Base-by-base conservation (phyloP, 371 early-diverging fungal species). In the Lichtheimia ornata region DNA sequence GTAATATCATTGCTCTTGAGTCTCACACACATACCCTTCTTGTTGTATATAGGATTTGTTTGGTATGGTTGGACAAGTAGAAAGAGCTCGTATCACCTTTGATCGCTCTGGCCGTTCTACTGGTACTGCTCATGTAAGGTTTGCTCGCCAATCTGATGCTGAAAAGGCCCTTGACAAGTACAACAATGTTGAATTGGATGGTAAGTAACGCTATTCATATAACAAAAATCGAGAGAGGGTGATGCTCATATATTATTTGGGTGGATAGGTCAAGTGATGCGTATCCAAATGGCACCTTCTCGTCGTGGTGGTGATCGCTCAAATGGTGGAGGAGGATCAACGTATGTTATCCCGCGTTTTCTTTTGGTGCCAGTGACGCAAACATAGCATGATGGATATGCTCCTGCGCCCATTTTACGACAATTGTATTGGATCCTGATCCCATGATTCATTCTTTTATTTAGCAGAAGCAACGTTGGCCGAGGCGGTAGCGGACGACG, bases 51-150 rank as follows among this genome's bases (percentile, higher is more conserved):
- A 68, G 66, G 77, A 80, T 44, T 59, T 80, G 15, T 80, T 80
- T 45, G 61, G 63, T 30, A 67, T 71, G 40, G 73, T 80, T n/a
- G 77, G 73, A 11, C 64, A 66, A 27, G 72, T 75, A 1, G 56
- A 65, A 43, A 73, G 61, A 17, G 67, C 74, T 5, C 56, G 63
- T n/a, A 58, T 77, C 14, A 50, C 56, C 2, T 77, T 71, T 63
- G 81, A 81, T 66, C 62, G 58, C 3, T 73, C 77, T 2, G 81
- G 81, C 20, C 68, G 81, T 13, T 81, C 81, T 2, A 81, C 72
- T 1, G 81, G 81, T 50, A 45, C 50, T 22, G 81, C 76, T 11
- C 58, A 53, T 18, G 56, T 81, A 11, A 62, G 50, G 53, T 81
- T 72, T 57, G 35, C 49, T 40, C 56, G 63, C 0, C 27, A 35